Evolutionary conservation across 2,329 filamentous ascomycete genomes (phyloP).

Genomic region (Calonectria henricotiae): DNA sequence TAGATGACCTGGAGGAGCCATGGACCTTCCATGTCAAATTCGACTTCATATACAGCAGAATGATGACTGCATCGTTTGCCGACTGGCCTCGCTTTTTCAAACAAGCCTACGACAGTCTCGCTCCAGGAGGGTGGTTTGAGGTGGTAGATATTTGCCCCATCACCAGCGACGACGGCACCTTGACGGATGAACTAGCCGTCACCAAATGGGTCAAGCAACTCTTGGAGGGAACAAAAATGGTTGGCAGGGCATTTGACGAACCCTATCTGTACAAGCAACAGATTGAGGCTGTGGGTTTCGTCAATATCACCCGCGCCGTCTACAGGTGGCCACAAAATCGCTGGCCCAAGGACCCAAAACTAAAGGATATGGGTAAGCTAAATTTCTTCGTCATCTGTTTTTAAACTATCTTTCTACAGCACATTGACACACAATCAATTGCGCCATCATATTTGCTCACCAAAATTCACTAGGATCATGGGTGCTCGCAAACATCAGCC

Average conservation of each 20-base stretch:
- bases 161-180: slow-evolving; percentile 5
- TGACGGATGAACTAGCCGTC: background rate
- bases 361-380: background rate
- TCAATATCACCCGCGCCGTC: background rate
- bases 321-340: background rate
- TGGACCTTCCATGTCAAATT: slow-evolving; percentile 4
- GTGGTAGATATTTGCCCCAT: slow-evolving; percentile 16
- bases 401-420: background rate
- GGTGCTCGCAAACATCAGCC: slow-evolving; percentile 6
- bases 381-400: background rate
- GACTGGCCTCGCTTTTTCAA: slow-evolving; percentile 4
- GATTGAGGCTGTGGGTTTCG: slow-evolving; percentile 5
- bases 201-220: slow-evolving; percentile 5
- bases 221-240: background rate
- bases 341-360: slow-evolving; percentile 10
- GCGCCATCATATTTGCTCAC: background rate
- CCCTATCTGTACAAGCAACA: slow-evolving; percentile 13
- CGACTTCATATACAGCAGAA: background rate
- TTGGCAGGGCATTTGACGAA: slow-evolving; percentile 11
- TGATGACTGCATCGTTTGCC: slow-evolving; percentile 3
- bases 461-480: background rate
- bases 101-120: background rate
- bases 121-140: slow-evolving; percentile 4
- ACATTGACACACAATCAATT: background rate
- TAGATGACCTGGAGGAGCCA: background rate